Conservation (phyloP, 805 yeast genomes). For the Saccharomycopsis vini region DNA sequence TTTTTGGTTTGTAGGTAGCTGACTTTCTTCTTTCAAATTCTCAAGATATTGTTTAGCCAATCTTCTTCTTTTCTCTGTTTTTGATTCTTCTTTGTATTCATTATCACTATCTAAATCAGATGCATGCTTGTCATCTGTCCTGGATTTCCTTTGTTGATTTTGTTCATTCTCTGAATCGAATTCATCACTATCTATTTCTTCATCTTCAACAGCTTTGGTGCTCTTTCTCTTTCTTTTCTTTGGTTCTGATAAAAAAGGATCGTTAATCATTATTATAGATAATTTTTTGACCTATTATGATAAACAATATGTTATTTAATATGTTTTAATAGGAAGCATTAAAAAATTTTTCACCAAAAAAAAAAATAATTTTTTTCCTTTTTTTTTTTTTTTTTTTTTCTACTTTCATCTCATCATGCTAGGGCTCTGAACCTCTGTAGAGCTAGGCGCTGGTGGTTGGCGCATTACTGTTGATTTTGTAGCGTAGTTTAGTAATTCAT, state of each 20-base stretch:
- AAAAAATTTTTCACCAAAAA: no score
- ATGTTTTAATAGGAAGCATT: no score
- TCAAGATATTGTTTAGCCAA: conserved; percentile 88
- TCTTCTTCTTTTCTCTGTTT: conserved; percentile 89
- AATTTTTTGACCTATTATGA: no score
- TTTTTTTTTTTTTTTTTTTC: no score
- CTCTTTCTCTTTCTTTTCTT: conserved; percentile 30
- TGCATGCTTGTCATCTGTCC: conserved; percentile 26
- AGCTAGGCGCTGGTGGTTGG: no score
- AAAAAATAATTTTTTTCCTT: no score
- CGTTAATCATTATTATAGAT: conserved; percentile 42
- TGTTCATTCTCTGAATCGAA: conserved; percentile 14
- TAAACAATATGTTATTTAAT: no score
- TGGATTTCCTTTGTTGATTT: conserved; percentile 31
- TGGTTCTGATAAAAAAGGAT: conserved; percentile 57
- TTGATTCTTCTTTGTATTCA: conserved; percentile 65
- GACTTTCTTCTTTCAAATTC: conserved; percentile 55
- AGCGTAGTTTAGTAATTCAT: no score
- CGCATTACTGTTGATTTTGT: no score
- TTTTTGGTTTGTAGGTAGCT: conserved; percentile 19
- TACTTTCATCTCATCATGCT: no score
- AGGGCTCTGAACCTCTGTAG: no score
- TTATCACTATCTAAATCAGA: conserved; percentile 24
- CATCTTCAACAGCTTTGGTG: conserved; percentile 31
- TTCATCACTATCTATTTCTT: conserved; percentile 46